Conservation (phyloP, 768 basidiomycete species). For the Termitomyces titanicus region DNA sequence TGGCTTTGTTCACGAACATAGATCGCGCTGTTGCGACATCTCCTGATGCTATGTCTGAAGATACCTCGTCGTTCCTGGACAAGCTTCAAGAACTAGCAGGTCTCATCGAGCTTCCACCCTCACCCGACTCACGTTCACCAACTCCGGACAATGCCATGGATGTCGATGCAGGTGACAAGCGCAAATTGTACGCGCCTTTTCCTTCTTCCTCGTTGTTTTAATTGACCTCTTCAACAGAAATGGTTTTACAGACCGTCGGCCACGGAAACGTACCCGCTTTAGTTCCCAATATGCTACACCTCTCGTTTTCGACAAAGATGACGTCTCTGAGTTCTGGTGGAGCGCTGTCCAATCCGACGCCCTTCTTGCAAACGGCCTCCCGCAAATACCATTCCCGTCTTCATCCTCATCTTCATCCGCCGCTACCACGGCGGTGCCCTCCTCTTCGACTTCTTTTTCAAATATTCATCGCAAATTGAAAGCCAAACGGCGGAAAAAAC, state of each 20-base stretch:
- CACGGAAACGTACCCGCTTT: slow-evolving; percentile 61
- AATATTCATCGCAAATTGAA: slow-evolving; percentile 15
- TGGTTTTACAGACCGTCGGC: slow-evolving; percentile 38
- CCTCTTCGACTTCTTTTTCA: slow-evolving; percentile 15
- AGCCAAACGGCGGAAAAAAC: slow-evolving; percentile 34
- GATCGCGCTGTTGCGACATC: slow-evolving; percentile 45
- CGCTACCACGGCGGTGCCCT: background rate
- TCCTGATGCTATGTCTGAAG: slow-evolving; percentile 5
- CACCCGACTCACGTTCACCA: slow-evolving; percentile 23
- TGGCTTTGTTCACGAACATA: slow-evolving; percentile 61
- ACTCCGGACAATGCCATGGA: slow-evolving; percentile 20
- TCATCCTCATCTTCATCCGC: slow-evolving; percentile 19
- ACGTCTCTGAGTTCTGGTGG: slow-evolving; percentile 70
- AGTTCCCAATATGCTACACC: slow-evolving; percentile 35
- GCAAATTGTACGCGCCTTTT: slow-evolving; percentile 47
- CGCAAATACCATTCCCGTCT: slow-evolving; percentile 41
- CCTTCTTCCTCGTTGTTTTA: background rate
- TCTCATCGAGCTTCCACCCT: slow-evolving; percentile 31
- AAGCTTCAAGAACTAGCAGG: slow-evolving; percentile 34
- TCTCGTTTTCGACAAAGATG: slow-evolving; percentile 36
- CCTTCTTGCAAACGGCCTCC: slow-evolving; percentile 63
- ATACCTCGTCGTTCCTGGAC: slow-evolving; percentile 18
- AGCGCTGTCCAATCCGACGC: slow-evolving; percentile 58
- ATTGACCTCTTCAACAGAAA: slow-evolving; percentile 21
- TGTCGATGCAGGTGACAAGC: slow-evolving; percentile 55